Percentiles rank a stretch among this genome's conserved stretches.
These are phyloP conservation scores for Cyberlindnera veronae DNA, from an alignment of 805 yeast species.

Conservation along the genomic window DNA sequence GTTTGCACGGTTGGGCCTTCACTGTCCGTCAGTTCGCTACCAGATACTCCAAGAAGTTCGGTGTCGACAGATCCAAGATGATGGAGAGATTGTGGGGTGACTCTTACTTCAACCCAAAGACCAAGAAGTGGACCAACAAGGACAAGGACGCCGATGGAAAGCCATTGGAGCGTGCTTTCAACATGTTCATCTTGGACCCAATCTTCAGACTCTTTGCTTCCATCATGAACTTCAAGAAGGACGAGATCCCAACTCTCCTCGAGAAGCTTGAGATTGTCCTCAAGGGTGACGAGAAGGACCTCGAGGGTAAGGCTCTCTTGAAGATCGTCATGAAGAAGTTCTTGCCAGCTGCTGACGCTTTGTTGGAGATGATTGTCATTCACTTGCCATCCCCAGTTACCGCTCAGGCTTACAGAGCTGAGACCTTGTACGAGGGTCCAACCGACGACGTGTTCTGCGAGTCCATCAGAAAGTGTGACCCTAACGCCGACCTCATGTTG, in stretches of 20 bases:
- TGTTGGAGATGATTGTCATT: slow-evolving; percentile 96
- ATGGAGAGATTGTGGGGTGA: slow-evolving; percentile 99
- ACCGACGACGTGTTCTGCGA: slow-evolving; percentile 82
- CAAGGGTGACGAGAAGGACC: slow-evolving; percentile 96
- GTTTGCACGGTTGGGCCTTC: slow-evolving; percentile 99
- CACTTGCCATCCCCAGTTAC: slow-evolving; percentile 99
- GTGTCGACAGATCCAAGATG: slow-evolving; percentile 98
- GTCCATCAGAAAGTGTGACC: slow-evolving; percentile 98
- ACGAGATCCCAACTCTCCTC: slow-evolving; percentile 86
- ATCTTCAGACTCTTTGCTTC: slow-evolving; percentile 96
- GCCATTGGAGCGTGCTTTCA: slow-evolving; percentile 97
- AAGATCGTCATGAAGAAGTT: slow-evolving; percentile 99
- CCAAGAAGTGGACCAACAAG: slow-evolving; percentile 98
- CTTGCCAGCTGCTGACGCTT: slow-evolving; percentile 99
- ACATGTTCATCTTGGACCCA: slow-evolving; percentile 98
- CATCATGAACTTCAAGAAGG: slow-evolving; percentile 99
- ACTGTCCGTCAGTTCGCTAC: slow-evolving; percentile 97
- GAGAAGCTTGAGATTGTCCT: slow-evolving; percentile 91
- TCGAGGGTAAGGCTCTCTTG: slow-evolving; percentile 97
- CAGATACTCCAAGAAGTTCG: slow-evolving; percentile 98
- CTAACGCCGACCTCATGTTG: slow-evolving; percentile 96
- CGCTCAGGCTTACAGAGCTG: slow-evolving; percentile 99
- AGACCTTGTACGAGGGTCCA: slow-evolving; percentile 99
- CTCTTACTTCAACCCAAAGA: slow-evolving; percentile 99
- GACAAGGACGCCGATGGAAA: slow-evolving; percentile 95